A percentile compares a stretch with the other conserved stretches of the same genome.
Evolutionary conservation across 1,284 basidiomycete genomes (phyloP).

Genomic region (Fomitopsis palustris): DNA sequence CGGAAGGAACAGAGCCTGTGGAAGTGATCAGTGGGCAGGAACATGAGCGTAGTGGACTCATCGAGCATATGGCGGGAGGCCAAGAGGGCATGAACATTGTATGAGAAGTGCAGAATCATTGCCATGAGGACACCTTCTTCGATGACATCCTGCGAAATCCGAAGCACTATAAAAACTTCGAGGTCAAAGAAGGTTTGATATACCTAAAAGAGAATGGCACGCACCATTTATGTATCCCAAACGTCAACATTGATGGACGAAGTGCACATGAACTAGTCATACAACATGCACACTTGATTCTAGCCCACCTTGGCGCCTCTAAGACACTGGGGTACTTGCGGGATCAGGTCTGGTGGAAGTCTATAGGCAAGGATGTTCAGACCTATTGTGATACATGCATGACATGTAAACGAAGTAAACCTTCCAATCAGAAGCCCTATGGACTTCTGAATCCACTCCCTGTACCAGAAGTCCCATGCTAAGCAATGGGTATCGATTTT

Average conservation of each 20-base stretch:
- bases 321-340: slow-evolving; percentile 23
- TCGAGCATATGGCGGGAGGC: no score
- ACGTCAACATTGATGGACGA: slow-evolving; percentile 13
- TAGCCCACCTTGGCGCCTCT: slow-evolving; percentile 23
- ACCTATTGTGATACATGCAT: no score
- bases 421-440: slow-evolving; percentile 18
- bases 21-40: no score
- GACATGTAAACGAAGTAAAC: slow-evolving; percentile 21
- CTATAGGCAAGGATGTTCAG: slow-evolving; percentile 18
- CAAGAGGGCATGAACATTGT: no score
- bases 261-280: slow-evolving; percentile 22
- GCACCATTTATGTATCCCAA: slow-evolving; percentile 27
- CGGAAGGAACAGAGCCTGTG: no score
- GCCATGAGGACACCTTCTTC: no score
- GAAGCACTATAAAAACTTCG: no score
- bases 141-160: no score
- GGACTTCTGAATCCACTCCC: slow-evolving; percentile 21
- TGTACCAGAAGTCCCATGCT: slow-evolving; percentile 23
- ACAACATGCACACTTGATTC: slow-evolving; percentile 23
- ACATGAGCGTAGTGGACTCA: no score
- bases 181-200: no score
- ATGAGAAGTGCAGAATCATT: no score
- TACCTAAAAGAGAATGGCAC: no score
- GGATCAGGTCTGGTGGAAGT: slow-evolving; percentile 28
- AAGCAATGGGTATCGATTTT: slow-evolving; percentile 25